Percentiles rank a stretch among this genome's conserved stretches.
These are phyloP conservation scores for Cryptococcus hybrid DNA, from an alignment of 1,284 basidiomycete genomes.

Conservation along the genomic window DNA sequence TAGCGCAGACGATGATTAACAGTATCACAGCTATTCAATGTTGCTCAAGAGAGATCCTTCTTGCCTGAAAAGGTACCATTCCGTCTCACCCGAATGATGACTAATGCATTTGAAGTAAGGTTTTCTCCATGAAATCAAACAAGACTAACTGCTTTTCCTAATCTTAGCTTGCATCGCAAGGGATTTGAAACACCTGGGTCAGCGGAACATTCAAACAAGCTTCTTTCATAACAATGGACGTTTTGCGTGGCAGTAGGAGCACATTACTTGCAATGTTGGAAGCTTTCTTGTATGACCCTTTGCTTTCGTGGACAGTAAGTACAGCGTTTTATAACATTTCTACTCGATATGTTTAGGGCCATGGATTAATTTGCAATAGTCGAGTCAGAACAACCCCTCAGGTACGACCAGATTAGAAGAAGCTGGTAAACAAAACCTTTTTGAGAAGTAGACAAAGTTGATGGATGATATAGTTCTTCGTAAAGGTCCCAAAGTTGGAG, in stretches of 20 bases:
- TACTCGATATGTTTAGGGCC: neutral
- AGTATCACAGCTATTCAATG: slow-evolving; percentile 27
- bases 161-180: slow-evolving; percentile 29
- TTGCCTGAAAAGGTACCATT: slow-evolving; percentile 45
- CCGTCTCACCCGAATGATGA: slow-evolving; percentile 45
- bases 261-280: slow-evolving; percentile 45
- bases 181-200: slow-evolving; percentile 34
- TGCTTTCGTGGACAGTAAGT: slow-evolving; percentile 70
- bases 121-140: no score
- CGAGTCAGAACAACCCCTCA: neutral
- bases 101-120: slow-evolving; percentile 42
- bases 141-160: neutral
- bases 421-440: no score
- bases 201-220: slow-evolving; percentile 40
- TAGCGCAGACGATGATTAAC: no score
- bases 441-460: no score
- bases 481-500: no score
- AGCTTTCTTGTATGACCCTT: slow-evolving; percentile 81
- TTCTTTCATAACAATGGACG: slow-evolving; percentile 33
- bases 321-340: neutral
- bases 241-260: slow-evolving; percentile 34
- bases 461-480: no score
- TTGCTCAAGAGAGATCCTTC: slow-evolving; percentile 32
- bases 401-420: neutral
- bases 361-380: neutral